Percentiles rank a stretch among this genome's conserved stretches.
phyloP scores from a whole-genome alignment of 108 stramenopile species.

The Cylindrotheca closterium region DNA sequence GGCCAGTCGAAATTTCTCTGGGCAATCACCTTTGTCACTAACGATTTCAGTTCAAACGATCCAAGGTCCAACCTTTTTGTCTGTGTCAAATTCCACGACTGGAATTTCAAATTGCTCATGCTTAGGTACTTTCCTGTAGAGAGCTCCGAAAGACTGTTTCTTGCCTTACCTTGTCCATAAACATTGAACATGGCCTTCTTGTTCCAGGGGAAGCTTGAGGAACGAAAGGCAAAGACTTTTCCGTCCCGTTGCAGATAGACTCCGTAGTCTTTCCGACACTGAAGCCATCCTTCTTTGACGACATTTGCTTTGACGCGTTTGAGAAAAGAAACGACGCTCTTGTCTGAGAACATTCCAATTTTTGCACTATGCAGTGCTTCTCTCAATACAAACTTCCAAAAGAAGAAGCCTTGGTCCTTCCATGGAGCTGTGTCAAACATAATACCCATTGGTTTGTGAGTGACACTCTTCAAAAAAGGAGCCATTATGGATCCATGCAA shows the following conservation, averaged over 20 bases:
- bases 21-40: conserved; percentile 6
- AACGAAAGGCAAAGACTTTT: conserved; percentile 61
- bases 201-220: conserved; percentile 64
- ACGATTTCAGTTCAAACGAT: conserved; percentile 39
- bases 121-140: too few relatives aligned
- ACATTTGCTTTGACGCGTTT: conserved; percentile 32
- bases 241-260: conserved; percentile 73
- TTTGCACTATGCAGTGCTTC: conserved; percentile 73
- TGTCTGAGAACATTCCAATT: conserved; percentile 86
- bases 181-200: conserved; percentile 52
- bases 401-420: conserved; percentile 62
- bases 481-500: conserved; percentile 53
- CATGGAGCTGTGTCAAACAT: conserved; percentile 58
- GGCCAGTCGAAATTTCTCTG: conserved; percentile 30
- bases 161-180: conserved; percentile 29
- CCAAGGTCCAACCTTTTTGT: conserved; percentile 73
- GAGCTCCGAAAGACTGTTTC: not conserved
- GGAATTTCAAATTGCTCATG: too few relatives aligned
- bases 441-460: conserved; percentile 72
- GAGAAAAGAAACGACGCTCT: conserved; percentile 69
- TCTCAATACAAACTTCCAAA: conserved; percentile 87
- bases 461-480: conserved; percentile 62
- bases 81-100: conserved; percentile 39
- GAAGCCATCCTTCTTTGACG: conserved; percentile 73
- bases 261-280: conserved; percentile 86